Evolutionary conservation across 1,284 basidiomycete species (phyloP), one percentile per base, ranked within the genome.

Genomic region (Ganoderma sp.): DNA sequence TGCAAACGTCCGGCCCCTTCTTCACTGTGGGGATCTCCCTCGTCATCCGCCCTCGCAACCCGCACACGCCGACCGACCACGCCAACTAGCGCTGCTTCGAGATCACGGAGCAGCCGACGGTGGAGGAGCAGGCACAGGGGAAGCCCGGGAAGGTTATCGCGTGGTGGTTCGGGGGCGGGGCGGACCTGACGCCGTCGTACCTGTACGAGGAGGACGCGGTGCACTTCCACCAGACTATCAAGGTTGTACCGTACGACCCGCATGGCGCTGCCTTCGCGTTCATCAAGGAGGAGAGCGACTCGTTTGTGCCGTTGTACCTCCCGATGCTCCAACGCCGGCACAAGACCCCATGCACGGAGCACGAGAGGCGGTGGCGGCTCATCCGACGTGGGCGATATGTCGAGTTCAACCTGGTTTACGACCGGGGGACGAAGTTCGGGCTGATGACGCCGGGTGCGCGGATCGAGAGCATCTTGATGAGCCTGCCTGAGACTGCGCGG

Each of bases 61-160:
- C 97, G 0, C 88, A 93, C 74, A 89, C 91, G 17, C 94, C 95
- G 1, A 98, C 96, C n/a, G 91, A 94, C 7, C 97, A 99, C 80
- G 90, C 95, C 73, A 99, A 99, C 81, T 99, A 97, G 78, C 93
- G 98, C 65, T 99, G 99, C 82, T 99, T 99, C 79, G 98, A 99
- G 82, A 87, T 96, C 73, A 89, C 88, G 17, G 87, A 92, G 73
- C 82, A 83, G 48, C 75, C 70, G 2, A 74, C 65, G 12, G 77
- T 80, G 41, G 80, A 79, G 54, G 74, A 78, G 43, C 74, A 78
- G 48, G 75, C 76, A 41, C 74, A 80, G 63, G 78, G 83, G 63
- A 68, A 67, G 37, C 66, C 69, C 25, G 70, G 78, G 14, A 85
- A 88, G 73, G 80, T 93, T 15, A 80, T 96, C 48, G 92, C 96